These are phyloP conservation scores for Heliamphora exappendiculata DNA, from an alignment of 148 eudicot genomes.

Conservation along the genomic window DNA sequence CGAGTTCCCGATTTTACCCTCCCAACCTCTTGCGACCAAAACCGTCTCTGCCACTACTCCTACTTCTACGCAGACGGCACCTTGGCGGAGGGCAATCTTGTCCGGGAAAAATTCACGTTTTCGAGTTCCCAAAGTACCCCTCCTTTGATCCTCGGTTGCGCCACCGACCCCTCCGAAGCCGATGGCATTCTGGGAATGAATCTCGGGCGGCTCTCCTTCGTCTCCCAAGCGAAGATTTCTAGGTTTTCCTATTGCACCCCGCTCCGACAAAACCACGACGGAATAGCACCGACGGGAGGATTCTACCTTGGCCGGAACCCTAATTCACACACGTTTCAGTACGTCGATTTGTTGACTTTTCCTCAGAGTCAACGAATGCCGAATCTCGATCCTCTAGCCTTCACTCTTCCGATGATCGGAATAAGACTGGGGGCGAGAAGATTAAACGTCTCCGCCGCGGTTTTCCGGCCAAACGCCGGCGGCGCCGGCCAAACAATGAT, in stretches of 20 bases:
- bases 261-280: slow-evolving; percentile 5
- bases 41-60: slow-evolving; percentile 48
- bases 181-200: slow-evolving; percentile 62
- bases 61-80: slow-evolving; percentile 58
- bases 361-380: slow-evolving; percentile 36
- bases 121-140: slow-evolving; percentile 39
- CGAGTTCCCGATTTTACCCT: slow-evolving; percentile 47
- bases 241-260: slow-evolving; percentile 49
- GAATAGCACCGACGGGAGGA: slow-evolving; percentile 17
- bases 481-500: slow-evolving; percentile 55
- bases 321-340: slow-evolving; percentile 18
- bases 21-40: slow-evolving; percentile 49
- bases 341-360: slow-evolving; percentile 27
- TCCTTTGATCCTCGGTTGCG: slow-evolving; percentile 44
- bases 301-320: slow-evolving; percentile 50
- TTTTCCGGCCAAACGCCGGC: slow-evolving; percentile 33
- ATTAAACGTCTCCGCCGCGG: slow-evolving; percentile 13
- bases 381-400: slow-evolving; percentile 43
- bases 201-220: slow-evolving; percentile 35
- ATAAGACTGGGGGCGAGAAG: slow-evolving; percentile 27
- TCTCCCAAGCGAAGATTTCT: slow-evolving; percentile 36
- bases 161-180: slow-evolving; percentile 30
- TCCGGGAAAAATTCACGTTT: slow-evolving; percentile 37
- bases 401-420: slow-evolving; percentile 36
- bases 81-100: slow-evolving; percentile 46